Conservation (phyloP, 768 basidiomycete species). For the Amanita pallidorosea region DNA sequence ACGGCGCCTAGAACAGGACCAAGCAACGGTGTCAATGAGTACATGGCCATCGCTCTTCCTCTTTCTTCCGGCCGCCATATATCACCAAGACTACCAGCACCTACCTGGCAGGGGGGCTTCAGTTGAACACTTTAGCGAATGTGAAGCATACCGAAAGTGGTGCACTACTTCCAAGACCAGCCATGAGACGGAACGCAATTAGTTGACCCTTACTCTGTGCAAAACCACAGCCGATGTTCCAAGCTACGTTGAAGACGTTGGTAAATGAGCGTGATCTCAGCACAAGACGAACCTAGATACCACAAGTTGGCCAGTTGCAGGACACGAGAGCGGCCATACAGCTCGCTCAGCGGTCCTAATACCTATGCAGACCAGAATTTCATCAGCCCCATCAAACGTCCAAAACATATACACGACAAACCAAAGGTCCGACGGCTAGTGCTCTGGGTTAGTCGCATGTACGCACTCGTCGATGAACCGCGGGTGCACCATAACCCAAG, state of each 20-base stretch:
- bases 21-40: slow-evolving; percentile 53
- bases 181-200: slow-evolving; percentile 56
- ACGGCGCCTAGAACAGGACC: slow-evolving; percentile 58
- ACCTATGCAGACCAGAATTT: slow-evolving; percentile 12
- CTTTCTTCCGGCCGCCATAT: slow-evolving; percentile 50
- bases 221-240: slow-evolving; percentile 61
- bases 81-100: slow-evolving; percentile 58
- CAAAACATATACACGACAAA: slow-evolving; percentile 11
- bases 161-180: slow-evolving; percentile 66
- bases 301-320: slow-evolving; percentile 54
- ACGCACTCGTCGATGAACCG: neutral
- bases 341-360: slow-evolving; percentile 57
- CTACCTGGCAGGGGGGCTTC: slow-evolving; percentile 24
- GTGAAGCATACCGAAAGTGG: slow-evolving; percentile 44
- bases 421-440: slow-evolving; percentile 41
- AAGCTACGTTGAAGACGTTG: slow-evolving; percentile 23
- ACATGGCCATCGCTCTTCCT: slow-evolving; percentile 53
- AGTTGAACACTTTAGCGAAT: slow-evolving; percentile 12
- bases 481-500: slow-evolving; percentile 41
- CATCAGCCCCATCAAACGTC: neutral
- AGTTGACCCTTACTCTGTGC: slow-evolving; percentile 46
- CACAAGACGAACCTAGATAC: slow-evolving; percentile 38
- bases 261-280: neutral
- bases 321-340: slow-evolving; percentile 56
- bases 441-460: neutral